Conservation (phyloP, 495 filamentous ascomycete species). For the Aspergillus sparsus region DNA sequence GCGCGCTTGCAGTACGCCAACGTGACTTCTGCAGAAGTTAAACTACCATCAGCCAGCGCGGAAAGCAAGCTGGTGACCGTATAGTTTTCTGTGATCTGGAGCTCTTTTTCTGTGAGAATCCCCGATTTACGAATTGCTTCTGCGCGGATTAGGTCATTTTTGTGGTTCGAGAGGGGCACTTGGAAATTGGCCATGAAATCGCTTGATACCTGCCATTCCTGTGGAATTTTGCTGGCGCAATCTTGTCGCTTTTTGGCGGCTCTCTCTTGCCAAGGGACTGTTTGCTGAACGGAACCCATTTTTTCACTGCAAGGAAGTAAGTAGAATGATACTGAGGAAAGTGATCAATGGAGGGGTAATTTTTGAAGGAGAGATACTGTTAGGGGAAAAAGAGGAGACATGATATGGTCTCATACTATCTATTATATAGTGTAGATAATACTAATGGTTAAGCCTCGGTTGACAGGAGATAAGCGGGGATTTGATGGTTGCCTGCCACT, state of each 20-base stretch:
- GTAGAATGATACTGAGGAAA: not conserved
- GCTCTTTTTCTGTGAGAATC: slow-evolving; percentile 38
- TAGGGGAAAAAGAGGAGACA: no score
- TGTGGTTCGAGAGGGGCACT: slow-evolving; percentile 19
- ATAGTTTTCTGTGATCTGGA: slow-evolving; percentile 51
- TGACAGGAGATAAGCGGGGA: no score
- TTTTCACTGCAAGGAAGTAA: not conserved
- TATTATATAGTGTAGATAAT: no score
- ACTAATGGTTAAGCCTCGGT: no score
- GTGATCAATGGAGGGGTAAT: not conserved
- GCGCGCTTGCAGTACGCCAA: slow-evolving; percentile 59
- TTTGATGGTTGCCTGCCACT: no score
- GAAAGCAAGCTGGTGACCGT: slow-evolving; percentile 42
- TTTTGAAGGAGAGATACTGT: not conserved
- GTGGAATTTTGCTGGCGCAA: slow-evolving; percentile 35
- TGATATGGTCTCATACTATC: no score
- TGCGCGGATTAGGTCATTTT: slow-evolving; percentile 25
- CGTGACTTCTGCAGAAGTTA: slow-evolving; percentile 53
- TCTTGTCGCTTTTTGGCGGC: slow-evolving; percentile 36
- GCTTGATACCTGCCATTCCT: slow-evolving; percentile 25
- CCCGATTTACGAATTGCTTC: slow-evolving; percentile 28
- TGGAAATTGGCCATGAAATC: slow-evolving; percentile 17
- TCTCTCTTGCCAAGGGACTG: slow-evolving; percentile 22
- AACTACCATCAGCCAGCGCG: slow-evolving; percentile 28
- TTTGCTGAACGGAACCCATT: not conserved